Evolutionary conservation across 1,139 yeast genomes (phyloP).

Genomic region (Starmera stellimalicola): DNA sequence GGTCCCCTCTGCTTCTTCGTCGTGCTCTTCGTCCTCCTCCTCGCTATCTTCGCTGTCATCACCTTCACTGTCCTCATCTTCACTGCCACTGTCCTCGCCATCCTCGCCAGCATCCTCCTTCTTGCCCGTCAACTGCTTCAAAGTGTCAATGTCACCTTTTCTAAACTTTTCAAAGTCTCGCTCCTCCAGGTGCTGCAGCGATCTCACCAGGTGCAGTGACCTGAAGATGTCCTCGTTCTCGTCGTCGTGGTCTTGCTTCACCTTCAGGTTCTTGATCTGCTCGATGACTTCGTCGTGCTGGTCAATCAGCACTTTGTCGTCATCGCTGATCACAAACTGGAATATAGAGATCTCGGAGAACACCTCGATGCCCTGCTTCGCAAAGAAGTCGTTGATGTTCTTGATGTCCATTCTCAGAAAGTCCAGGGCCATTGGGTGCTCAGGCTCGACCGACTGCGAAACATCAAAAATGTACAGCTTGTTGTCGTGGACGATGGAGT

Average conservation of each 20-base stretch:
- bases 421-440: conserved; percentile 94
- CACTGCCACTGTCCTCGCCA: conserved; percentile 15
- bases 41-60: conserved; percentile 25
- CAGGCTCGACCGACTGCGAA: conserved; percentile 95
- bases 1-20: conserved; percentile 25
- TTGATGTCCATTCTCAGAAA: conserved; percentile 96
- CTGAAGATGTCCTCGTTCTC: conserved; percentile 85
- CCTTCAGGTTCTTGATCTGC: conserved; percentile 37
- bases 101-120: conserved; percentile 19
- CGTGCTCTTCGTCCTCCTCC: conserved; percentile 24
- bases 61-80: conserved; percentile 16
- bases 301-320: conserved; percentile 20
- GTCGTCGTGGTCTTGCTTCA: conserved; percentile 42
- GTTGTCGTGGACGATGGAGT: conserved; percentile 76
- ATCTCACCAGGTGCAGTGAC: conserved; percentile 74
- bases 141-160: conserved; percentile 72
- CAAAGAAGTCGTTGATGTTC: conserved; percentile 84
- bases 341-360: conserved; percentile 78
- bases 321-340: conserved; percentile 51
- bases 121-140: conserved; percentile 48
- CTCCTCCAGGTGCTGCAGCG: conserved; percentile 66
- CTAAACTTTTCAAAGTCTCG: conserved; percentile 78
- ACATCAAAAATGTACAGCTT: conserved; percentile 88
- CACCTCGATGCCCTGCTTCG: conserved; percentile 60
- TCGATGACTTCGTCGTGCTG: conserved; percentile 31